A percentile compares a stretch with the other conserved stretches of the same genome.
These are phyloP conservation scores for Pythium chondricola DNA, from an alignment of 352 stramenopile species.

Conservation along the genomic window DNA sequence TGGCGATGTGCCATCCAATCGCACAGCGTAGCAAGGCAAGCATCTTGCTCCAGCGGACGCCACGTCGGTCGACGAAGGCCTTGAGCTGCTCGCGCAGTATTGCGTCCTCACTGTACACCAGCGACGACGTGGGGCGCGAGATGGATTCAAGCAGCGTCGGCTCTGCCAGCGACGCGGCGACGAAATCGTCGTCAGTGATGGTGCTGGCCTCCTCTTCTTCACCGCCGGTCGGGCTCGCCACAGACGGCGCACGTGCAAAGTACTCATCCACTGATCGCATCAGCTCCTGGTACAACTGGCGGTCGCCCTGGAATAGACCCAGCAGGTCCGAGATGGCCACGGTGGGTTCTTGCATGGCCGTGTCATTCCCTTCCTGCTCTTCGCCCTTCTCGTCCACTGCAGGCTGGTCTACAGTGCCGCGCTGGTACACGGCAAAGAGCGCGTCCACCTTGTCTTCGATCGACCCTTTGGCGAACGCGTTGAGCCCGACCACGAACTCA, in stretches of 20 bases:
- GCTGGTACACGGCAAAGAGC: constrained; percentile 34
- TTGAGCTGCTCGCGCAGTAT: constrained; percentile 22
- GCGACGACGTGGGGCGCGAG: constrained; percentile 24
- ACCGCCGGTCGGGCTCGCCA: constrained; percentile 20
- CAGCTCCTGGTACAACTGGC: constrained; percentile 36
- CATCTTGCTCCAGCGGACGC: constrained; percentile 23
- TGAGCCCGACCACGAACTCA: constrained; percentile 44
- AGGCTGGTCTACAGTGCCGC: neutral
- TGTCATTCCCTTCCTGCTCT: neutral
- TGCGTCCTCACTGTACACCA: constrained; percentile 20
- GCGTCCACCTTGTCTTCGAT: constrained; percentile 34
- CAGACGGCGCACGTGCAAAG: constrained; percentile 34
- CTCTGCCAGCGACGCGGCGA: constrained; percentile 27
- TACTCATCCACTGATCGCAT: constrained; percentile 44
- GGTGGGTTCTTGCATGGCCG: constrained; percentile 6
- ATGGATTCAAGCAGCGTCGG: constrained; percentile 33
- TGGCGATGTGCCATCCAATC: constrained; percentile 4
- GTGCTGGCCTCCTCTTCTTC: constrained; percentile 17
- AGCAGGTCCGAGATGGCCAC: constrained; percentile 39
- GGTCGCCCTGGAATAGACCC: constrained; percentile 36
- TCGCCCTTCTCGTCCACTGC: neutral
- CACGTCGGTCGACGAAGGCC: constrained; percentile 17
- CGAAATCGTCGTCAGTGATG: constrained; percentile 40
- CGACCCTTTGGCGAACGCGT: constrained; percentile 31
- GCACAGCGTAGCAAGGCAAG: constrained; percentile 20